These are phyloP conservation scores for Sanghuangporus sanghuang DNA, from an alignment of 1,284 basidiomycete species.

Conservation along the genomic window DNA sequence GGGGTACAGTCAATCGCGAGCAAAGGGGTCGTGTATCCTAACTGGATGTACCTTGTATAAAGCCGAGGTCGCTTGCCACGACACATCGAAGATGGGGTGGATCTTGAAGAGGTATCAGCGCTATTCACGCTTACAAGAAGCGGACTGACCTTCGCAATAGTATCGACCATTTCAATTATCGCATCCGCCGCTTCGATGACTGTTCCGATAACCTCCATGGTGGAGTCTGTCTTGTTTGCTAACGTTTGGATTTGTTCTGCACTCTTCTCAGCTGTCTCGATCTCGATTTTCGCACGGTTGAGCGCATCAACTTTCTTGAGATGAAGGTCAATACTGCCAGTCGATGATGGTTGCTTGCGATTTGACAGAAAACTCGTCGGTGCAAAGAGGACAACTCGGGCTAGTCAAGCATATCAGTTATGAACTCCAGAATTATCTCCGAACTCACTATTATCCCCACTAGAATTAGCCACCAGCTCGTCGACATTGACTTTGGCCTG, in stretches of 20 bases:
- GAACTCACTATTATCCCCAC: neutral
- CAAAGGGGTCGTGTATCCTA: neutral
- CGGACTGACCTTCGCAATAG: neutral
- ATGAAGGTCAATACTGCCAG: neutral
- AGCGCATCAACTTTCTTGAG: neutral
- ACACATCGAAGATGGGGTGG: neutral
- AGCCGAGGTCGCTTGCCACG: neutral
- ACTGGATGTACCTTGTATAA: neutral
- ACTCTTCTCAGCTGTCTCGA: neutral
- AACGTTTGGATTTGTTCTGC: neutral
- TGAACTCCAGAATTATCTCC: neutral
- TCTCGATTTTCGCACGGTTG: neutral
- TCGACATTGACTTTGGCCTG: neutral
- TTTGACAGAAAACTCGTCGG: neutral
- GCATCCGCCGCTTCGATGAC: neutral
- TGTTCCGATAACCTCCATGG: neutral
- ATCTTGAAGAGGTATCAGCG: neutral
- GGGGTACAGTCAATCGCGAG: neutral
- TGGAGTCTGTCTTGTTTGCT: neutral
- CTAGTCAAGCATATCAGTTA: neutral
- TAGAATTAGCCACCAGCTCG: neutral
- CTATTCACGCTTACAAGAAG: neutral
- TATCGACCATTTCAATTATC: neutral
- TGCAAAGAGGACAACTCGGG: neutral
- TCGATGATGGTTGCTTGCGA: too few species aligned